Percentiles rank a stretch among this genome's conserved stretches.
Evolutionary conservation across 2,329 filamentous ascomycete species (phyloP).

Genomic region (Fusarium piperis): DNA sequence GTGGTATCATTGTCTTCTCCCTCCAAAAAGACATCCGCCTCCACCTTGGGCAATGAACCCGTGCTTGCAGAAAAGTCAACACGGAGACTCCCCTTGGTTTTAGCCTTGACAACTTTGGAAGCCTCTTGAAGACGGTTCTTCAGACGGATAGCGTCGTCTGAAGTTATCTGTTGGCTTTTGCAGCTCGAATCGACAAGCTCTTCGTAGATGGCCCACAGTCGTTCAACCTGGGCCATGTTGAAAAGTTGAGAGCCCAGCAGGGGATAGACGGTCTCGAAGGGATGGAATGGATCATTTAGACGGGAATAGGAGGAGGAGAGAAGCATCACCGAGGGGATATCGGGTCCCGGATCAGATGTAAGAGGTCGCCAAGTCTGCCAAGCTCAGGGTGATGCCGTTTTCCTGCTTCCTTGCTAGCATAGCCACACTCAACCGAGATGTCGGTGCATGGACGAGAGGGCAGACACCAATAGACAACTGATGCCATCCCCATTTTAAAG

Average conservation of each 20-base stretch:
- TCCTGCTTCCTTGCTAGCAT: constrained; percentile 5
- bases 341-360: background rate
- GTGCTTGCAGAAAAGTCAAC: background rate
- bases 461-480: background rate
- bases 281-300: background rate
- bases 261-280: background rate
- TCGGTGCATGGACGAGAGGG: background rate
- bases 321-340: background rate
- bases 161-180: background rate
- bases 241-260: background rate
- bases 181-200: background rate
- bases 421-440: constrained; percentile 6
- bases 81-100: background rate
- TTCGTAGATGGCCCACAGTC: background rate
- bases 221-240: background rate
- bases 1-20: background rate
- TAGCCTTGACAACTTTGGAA: background rate
- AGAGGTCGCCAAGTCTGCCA: constrained; percentile 1
- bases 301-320: background rate
- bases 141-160: background rate
- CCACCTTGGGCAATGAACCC: background rate
- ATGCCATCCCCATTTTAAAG: background rate
- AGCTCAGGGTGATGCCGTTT: constrained; percentile 1
- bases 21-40: background rate
- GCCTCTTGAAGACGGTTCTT: background rate